Conservation (phyloP, 495 filamentous ascomycete genomes). For the Daldinia loculata region DNA sequence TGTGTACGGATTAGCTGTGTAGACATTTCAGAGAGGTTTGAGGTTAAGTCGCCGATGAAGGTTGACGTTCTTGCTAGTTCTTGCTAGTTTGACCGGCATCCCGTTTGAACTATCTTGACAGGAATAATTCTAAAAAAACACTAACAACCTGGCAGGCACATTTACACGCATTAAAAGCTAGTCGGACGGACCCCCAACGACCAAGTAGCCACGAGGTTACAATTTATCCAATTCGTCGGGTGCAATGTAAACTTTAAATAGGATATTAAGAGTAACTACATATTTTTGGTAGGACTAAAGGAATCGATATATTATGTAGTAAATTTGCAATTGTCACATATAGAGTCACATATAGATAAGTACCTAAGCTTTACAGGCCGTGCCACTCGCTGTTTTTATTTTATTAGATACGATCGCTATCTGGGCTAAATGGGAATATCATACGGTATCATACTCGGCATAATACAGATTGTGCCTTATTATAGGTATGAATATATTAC, state of each 20-base stretch:
- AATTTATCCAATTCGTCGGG: constrained; percentile 33
- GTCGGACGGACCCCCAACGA: constrained; percentile 32
- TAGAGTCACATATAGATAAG: constrained; percentile 24
- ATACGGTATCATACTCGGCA: constrained; percentile 24
- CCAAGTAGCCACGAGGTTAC: constrained; percentile 21
- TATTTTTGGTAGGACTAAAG: not conserved
- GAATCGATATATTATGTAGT: not conserved
- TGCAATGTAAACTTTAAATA: constrained; percentile 29
- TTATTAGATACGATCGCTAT: constrained; percentile 22
- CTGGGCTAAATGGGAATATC: constrained; percentile 20
- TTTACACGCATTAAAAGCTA: constrained; percentile 1
- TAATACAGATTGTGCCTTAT: constrained; percentile 34
- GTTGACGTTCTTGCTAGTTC: constrained; percentile 11
- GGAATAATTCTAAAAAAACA: not conserved
- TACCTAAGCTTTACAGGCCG: constrained; percentile 23
- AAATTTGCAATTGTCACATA: constrained; percentile 15
- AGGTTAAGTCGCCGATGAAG: constrained; percentile 18
- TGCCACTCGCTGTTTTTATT: constrained; percentile 5
- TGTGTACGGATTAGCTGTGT: not conserved
- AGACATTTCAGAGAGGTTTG: constrained; percentile 1
- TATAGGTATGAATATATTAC: constrained; percentile 5
- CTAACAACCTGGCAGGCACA: not conserved
- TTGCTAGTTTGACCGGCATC: constrained; percentile 10
- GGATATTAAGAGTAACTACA: constrained; percentile 8
- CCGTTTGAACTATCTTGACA: constrained; percentile 6